phyloP scores from a whole-genome alignment of 768 basidiomycete genomes.

The Tephrocybe sp. region DNA sequence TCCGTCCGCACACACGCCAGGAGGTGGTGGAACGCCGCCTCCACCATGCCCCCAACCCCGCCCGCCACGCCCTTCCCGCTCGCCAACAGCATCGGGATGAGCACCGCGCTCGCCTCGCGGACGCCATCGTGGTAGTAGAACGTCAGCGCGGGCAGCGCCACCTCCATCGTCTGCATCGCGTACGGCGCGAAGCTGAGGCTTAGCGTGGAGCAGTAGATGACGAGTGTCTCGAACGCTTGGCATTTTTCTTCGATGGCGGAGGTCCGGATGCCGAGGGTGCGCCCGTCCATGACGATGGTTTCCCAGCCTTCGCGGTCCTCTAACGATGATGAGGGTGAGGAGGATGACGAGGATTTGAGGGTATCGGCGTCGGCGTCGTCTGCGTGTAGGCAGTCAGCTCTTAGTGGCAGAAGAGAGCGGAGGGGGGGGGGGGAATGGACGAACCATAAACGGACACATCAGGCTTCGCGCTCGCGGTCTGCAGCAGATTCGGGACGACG shows the following conservation, averaged over 20 bases:
- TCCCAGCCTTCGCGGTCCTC: conserved; percentile 78
- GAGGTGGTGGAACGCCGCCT: conserved; percentile 66
- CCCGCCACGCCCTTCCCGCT: too few relatives aligned
- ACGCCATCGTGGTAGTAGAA: conserved; percentile 89
- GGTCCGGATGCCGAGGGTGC: conserved; percentile 74
- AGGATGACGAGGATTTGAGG: too few relatives aligned
- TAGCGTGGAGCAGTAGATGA: conserved; percentile 75
- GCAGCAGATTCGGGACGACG: conserved; percentile 79
- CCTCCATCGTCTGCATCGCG: conserved; percentile 66
- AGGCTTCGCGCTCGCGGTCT: conserved; percentile 76
- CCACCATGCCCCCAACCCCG: conserved; percentile 60
- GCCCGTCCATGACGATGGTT: conserved; percentile 75
- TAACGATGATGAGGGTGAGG: conserved; percentile 20
- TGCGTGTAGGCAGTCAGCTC: conserved; percentile 15
- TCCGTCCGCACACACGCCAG: conserved; percentile 66
- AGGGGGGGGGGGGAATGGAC: conserved; percentile 14
- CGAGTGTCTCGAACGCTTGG: conserved; percentile 84
- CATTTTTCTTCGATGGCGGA: conserved; percentile 85
- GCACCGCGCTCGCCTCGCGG: conserved; percentile 73
- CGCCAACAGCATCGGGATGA: conserved; percentile 68
- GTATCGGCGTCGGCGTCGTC: conserved; percentile 58
- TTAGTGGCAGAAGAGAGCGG: conserved; percentile 3
- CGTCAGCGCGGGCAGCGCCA: conserved; percentile 66
- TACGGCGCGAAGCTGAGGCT: conserved; percentile 70
- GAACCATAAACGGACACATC: conserved; percentile 74